phyloP scores from a whole-genome alignment of 2,329 filamentous ascomycete genomes.

The Paraconiothyrium brasiliense region DNA sequence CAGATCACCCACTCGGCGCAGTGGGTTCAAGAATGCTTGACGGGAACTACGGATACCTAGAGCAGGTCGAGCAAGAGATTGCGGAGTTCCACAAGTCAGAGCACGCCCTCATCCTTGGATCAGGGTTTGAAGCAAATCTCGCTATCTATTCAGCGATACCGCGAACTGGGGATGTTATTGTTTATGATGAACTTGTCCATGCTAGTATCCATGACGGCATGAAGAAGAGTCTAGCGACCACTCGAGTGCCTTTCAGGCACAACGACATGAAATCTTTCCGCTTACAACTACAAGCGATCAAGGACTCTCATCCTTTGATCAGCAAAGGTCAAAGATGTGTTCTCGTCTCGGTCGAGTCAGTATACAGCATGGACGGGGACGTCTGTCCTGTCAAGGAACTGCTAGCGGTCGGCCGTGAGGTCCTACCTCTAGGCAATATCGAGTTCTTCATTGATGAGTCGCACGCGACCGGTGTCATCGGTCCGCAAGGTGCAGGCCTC shows the following conservation, averaged over 20 bases:
- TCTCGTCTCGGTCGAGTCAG: slow-evolving; percentile 26
- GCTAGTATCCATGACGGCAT: slow-evolving; percentile 81
- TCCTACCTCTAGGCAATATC: slow-evolving; percentile 67
- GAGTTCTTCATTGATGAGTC: slow-evolving; percentile 74
- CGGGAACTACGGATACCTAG: slow-evolving; percentile 67
- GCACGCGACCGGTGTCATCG: slow-evolving; percentile 69
- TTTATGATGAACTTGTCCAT: slow-evolving; percentile 79
- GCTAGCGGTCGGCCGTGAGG: slow-evolving; percentile 63
- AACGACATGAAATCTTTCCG: slow-evolving; percentile 56
- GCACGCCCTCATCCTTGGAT: slow-evolving; percentile 65
- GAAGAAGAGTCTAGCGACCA: slow-evolving; percentile 65
- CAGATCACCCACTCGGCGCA: slow-evolving; percentile 56
- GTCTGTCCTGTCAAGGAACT: slow-evolving; percentile 70
- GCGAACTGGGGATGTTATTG: slow-evolving; percentile 71
- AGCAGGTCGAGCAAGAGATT: slow-evolving; percentile 64
- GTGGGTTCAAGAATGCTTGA: slow-evolving; percentile 68
- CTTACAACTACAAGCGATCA: slow-evolving; percentile 50
- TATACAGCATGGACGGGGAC: slow-evolving; percentile 85
- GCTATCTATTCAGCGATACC: slow-evolving; percentile 49
- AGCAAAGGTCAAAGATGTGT: slow-evolving; percentile 35
- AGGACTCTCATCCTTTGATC: slow-evolving; percentile 23
- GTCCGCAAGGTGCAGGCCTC: slow-evolving; percentile 63
- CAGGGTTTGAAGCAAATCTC: slow-evolving; percentile 55
- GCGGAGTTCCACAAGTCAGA: slow-evolving; percentile 67
- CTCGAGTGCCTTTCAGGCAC: slow-evolving; percentile 63